Percentiles rank a stretch among this genome's conserved stretches.
Evolutionary conservation across 495 filamentous ascomycete genomes (phyloP).

Genomic region (Pyrenula massariospora): DNA sequence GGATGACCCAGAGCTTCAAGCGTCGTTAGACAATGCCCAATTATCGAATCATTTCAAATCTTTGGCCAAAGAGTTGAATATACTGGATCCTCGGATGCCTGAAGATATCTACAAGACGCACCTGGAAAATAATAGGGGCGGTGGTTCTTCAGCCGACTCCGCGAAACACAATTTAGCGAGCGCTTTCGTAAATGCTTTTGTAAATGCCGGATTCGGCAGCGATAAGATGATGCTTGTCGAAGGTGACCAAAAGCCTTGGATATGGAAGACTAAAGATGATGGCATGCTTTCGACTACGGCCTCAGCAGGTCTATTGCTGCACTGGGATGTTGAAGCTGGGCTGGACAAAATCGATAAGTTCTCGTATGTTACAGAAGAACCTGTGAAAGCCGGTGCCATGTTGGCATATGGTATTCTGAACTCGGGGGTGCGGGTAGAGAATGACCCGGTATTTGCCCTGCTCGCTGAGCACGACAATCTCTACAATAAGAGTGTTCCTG

Average conservation of each 20-base stretch:
- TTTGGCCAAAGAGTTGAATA: conserved; percentile 89
- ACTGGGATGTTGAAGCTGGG: conserved; percentile 84
- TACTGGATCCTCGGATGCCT: conserved; percentile 89
- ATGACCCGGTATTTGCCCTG: conserved; percentile 79
- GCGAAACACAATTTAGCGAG: conserved; percentile 92
- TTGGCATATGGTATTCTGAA: conserved; percentile 90
- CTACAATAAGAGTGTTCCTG: conserved; percentile 59
- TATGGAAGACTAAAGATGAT: conserved; percentile 98
- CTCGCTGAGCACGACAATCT: conserved; percentile 68
- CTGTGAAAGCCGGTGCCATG: conserved; percentile 79
- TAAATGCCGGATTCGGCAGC: conserved; percentile 87
- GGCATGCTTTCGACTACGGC: conserved; percentile 94
- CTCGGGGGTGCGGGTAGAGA: conserved; percentile 74
- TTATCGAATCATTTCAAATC: conserved; percentile 88
- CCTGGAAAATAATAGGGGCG: conserved; percentile 83
- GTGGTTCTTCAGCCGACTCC: conserved; percentile 89
- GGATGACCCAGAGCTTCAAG: conserved; percentile 61
- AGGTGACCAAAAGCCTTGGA: conserved; percentile 76
- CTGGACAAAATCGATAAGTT: conserved; percentile 89
- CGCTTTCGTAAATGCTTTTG: conserved; percentile 92
- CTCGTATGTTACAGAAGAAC: conserved; percentile 70
- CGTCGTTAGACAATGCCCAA: conserved; percentile 77
- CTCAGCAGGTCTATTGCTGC: conserved; percentile 76
- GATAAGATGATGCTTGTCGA: conserved; percentile 94
- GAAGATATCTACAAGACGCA: conserved; percentile 99